Base-by-base conservation (phyloP, 2,329 filamentous ascomycete species). In the Blastomyces gilchristii region DNA sequence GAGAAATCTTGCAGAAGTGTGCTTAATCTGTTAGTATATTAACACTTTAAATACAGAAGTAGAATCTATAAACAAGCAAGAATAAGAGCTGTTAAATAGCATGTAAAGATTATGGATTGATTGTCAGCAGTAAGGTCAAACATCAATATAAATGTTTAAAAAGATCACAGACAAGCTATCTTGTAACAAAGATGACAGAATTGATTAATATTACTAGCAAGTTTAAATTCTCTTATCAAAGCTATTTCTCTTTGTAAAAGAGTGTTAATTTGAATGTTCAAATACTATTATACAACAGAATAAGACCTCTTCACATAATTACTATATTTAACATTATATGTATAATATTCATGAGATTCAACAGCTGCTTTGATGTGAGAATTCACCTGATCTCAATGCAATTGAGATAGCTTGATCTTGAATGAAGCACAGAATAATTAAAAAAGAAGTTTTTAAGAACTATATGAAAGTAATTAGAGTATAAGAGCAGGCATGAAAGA, bases 91-190 rank as follows among this genome's bases (percentile, higher is more conserved):
- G 25, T 53, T 54, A 16, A 68, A 39, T 49, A 49, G n/a, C 8
- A 69, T 69, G 52, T 12, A 60, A 53, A 58, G 34, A 66, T 18
- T 41, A 68, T n/a, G 60, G 53, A 6, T 61, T 71, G 6, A 41
- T 25, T 31, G 18, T 41, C 54, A 64, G 49, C 25, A 16, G n/a
- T 18, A 9, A 43, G 61, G 59, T 14, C 61, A 34, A 53, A 66
- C 67, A 56, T 62, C 58, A 41, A 18, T 31, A 45, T 71, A 54
- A 62, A 66, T 60, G 60, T 69, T 59, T 34, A 68, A 45, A 25
- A 52, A 62, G 39, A 63, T 60, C 50, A 65, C 31, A 37, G 65
- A 64, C 22, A 67, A 69, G 57, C 61, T 69, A 25, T 41, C 62
- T n/a, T 14, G 56, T 14, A n/a, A 60, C 37, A 60, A 54, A 62